phyloP scores from a whole-genome alignment of 2,329 filamentous ascomycete species.

The Alternaria ethzedia region DNA sequence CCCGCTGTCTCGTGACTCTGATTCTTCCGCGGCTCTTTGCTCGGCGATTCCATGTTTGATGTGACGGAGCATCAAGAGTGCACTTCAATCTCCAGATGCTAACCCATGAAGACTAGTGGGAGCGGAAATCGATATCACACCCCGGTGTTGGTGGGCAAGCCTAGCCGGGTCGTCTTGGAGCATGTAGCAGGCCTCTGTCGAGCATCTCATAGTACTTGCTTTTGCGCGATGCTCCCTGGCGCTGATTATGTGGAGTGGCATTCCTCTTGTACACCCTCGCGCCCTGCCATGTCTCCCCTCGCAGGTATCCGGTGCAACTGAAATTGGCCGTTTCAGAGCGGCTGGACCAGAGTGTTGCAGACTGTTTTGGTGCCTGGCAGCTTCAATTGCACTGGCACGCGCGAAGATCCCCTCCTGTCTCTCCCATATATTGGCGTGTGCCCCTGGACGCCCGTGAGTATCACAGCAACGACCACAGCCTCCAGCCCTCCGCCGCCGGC shows the following conservation, averaged over 20 bases:
- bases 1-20: constrained; percentile 3
- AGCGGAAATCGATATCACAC: constrained; percentile 15
- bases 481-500: constrained; percentile 42
- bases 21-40: constrained; percentile 6
- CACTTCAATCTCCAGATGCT: constrained; percentile 13
- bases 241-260: constrained; percentile 36
- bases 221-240: constrained; percentile 41
- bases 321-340: constrained; percentile 47
- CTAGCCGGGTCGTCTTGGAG: constrained; percentile 26
- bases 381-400: constrained; percentile 39
- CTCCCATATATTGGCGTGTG: constrained; percentile 49
- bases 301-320: constrained; percentile 46
- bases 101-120: constrained; percentile 25
- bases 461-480: constrained; percentile 48
- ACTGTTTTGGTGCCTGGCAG: constrained; percentile 50
- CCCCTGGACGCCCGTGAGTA: constrained; percentile 45
- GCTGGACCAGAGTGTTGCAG: constrained; percentile 47
- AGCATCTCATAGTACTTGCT: constrained; percentile 34
- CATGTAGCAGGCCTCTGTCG: constrained; percentile 21
- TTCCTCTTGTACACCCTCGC: constrained; percentile 45
- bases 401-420: constrained; percentile 42
- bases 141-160: constrained; percentile 17
- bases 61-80: constrained; percentile 9
- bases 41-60: constrained; percentile 2
- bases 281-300: constrained; percentile 31